These are phyloP conservation scores for Phytophthora colocasiae DNA, from an alignment of 352 stramenopile species.

Conservation along the genomic window DNA sequence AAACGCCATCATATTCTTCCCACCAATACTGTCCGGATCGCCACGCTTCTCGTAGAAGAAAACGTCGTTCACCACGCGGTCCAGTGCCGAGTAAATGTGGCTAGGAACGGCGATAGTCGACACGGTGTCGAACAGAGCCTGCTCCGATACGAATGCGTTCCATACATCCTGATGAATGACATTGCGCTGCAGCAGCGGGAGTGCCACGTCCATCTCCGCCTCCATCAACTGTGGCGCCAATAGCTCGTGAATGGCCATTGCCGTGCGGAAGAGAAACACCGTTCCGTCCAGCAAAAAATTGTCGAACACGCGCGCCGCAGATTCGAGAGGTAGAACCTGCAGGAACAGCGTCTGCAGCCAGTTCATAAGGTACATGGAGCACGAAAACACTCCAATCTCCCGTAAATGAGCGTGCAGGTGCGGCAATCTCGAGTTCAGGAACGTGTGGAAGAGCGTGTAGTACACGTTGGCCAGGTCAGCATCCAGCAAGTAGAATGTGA, in stretches of 20 bases:
- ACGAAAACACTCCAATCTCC: slow-evolving; percentile 60
- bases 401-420: slow-evolving; percentile 62
- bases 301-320: slow-evolving; percentile 79
- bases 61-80: slow-evolving; percentile 83
- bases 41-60: slow-evolving; percentile 86
- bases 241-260: slow-evolving; percentile 84
- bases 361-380: slow-evolving; percentile 90
- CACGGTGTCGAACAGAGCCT: slow-evolving; percentile 76
- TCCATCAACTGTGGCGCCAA: slow-evolving; percentile 58
- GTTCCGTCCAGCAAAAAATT: slow-evolving; percentile 89
- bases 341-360: slow-evolving; percentile 90
- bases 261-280: slow-evolving; percentile 82
- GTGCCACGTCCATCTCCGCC: slow-evolving; percentile 75
- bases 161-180: slow-evolving; percentile 70
- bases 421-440: slow-evolving; percentile 58
- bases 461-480: slow-evolving; percentile 81
- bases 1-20: slow-evolving; percentile 43
- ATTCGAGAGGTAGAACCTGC: slow-evolving; percentile 81
- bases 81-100: slow-evolving; percentile 72
- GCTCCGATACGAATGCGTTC: slow-evolving; percentile 63
- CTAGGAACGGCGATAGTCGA: slow-evolving; percentile 66
- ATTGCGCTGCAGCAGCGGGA: slow-evolving; percentile 80
- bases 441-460: slow-evolving; percentile 84
- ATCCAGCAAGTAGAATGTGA: slow-evolving; percentile 90
- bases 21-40: slow-evolving; percentile 27